Conservation (phyloP, 1,284 basidiomycete genomes). For the Kalmanozyma brasiliensis region DNA sequence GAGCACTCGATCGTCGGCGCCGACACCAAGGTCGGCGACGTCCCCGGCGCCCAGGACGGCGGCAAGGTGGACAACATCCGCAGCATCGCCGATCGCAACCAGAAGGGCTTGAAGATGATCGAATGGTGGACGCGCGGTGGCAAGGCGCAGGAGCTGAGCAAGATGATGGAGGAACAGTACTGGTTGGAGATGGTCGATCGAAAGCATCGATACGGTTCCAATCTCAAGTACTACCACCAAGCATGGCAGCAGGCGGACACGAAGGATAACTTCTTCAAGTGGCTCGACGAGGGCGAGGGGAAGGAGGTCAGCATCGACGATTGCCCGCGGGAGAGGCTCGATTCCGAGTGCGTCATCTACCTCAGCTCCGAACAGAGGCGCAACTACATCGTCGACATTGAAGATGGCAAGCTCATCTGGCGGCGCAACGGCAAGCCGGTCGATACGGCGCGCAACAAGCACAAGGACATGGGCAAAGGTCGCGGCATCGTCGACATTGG, state of each 20-base stretch:
- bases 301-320: constrained; percentile 76
- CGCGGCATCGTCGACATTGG: constrained; percentile 64
- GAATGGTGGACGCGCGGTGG: constrained; percentile 58
- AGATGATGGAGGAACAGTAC: constrained; percentile 60
- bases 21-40: constrained; percentile 52
- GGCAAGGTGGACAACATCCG: constrained; percentile 61
- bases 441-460: constrained; percentile 65
- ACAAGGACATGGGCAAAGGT: constrained; percentile 61
- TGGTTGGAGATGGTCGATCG: constrained; percentile 61
- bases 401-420: constrained; percentile 78
- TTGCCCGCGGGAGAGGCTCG: constrained; percentile 76
- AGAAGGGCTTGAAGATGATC: constrained; percentile 49
- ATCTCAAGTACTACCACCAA: constrained; percentile 60
- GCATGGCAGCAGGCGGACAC: constrained; percentile 54
- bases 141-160: constrained; percentile 57
- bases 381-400: constrained; percentile 77
- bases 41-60: constrained; percentile 53
- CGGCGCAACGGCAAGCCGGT: constrained; percentile 74
- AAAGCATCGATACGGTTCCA: constrained; percentile 60
- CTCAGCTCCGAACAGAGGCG: constrained; percentile 74
- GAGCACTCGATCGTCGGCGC: constrained; percentile 25
- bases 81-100: constrained; percentile 44
- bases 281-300: constrained; percentile 79
- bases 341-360: constrained; percentile 72
- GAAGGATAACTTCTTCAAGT: constrained; percentile 67